phyloP scores from a whole-genome alignment of 2,329 filamentous ascomycete species.

The Metarhizium brunneum region DNA sequence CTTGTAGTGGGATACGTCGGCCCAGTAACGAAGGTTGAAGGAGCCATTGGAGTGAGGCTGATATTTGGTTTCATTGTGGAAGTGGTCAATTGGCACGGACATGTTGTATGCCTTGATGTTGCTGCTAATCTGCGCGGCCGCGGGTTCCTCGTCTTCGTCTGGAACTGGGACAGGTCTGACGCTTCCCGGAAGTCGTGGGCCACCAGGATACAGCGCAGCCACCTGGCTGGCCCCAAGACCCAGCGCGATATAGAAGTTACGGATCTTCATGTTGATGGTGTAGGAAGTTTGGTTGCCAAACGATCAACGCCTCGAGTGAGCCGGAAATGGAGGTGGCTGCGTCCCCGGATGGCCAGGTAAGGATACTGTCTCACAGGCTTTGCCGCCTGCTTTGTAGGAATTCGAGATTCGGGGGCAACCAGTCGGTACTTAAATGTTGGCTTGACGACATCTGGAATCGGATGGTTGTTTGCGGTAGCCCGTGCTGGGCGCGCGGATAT shows the following conservation, averaged over 20 bases:
- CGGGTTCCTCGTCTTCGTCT: not conserved
- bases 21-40: constrained; percentile 74
- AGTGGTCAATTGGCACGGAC: constrained; percentile 62
- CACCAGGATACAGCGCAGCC: not conserved
- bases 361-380: too few species aligned
- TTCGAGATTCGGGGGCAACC: too few species aligned
- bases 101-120: constrained; percentile 19
- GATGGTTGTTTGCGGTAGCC: too few species aligned
- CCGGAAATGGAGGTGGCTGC: not conserved
- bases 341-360: not conserved
- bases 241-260: not conserved
- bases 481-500: too few species aligned
- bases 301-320: too few species aligned
- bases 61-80: constrained; percentile 70
- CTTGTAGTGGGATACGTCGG: constrained; percentile 67
- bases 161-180: not conserved
- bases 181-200: not conserved
- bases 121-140: not conserved
- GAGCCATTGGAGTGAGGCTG: constrained; percentile 62
- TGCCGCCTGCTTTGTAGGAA: too few species aligned
- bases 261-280: not conserved
- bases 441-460: too few species aligned
- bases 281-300: too few species aligned
- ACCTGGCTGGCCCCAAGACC: not conserved
- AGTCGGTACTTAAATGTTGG: too few species aligned